Conservation (phyloP, 176 grass and related monocot genomes). For the Puya raimondii region DNA sequence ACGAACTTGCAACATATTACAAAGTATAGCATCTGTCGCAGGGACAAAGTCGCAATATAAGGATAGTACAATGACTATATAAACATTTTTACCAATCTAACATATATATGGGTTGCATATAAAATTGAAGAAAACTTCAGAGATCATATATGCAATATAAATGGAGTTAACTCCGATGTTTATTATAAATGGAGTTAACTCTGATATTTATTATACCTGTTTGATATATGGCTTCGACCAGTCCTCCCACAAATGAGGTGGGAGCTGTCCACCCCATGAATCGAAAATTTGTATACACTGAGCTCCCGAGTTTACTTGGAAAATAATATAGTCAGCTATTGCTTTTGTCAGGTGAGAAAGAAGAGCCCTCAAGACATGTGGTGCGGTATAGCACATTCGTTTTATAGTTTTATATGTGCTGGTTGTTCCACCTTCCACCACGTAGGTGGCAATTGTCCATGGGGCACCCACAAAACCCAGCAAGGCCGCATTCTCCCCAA, state of each 20-base stretch:
- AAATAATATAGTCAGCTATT: slow-evolving; percentile 91
- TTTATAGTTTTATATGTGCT: slow-evolving; percentile 90
- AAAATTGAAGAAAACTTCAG: not conserved
- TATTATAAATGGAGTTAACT: slow-evolving; percentile 32
- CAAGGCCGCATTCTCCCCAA: slow-evolving; percentile 69
- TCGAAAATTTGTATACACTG: slow-evolving; percentile 99
- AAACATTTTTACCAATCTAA: too few species aligned
- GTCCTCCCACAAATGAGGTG: slow-evolving; percentile 90
- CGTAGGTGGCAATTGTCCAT: slow-evolving; percentile 98
- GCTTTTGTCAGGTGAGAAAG: slow-evolving; percentile 72
- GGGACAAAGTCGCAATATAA: too few species aligned
- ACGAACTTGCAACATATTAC: too few species aligned
- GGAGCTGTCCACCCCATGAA: slow-evolving; percentile 97
- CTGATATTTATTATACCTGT: slow-evolving; percentile 36
- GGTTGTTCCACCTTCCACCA: slow-evolving; percentile 87
- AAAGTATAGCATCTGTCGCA: too few species aligned
- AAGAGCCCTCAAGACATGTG: slow-evolving; percentile 73
- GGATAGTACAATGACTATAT: too few species aligned
- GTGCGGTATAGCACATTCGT: slow-evolving; percentile 83
- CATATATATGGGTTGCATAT: too few species aligned
- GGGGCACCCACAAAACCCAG: slow-evolving; percentile 96
- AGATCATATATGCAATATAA: not conserved
- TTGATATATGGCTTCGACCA: slow-evolving; percentile 99
- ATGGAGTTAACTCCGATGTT: not conserved
- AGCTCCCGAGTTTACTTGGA: slow-evolving; percentile 89